Evolutionary conservation across 75 land plant species (phyloP), one percentile per base, ranked within the genome.

Genomic region (Larix kaempferi): DNA sequence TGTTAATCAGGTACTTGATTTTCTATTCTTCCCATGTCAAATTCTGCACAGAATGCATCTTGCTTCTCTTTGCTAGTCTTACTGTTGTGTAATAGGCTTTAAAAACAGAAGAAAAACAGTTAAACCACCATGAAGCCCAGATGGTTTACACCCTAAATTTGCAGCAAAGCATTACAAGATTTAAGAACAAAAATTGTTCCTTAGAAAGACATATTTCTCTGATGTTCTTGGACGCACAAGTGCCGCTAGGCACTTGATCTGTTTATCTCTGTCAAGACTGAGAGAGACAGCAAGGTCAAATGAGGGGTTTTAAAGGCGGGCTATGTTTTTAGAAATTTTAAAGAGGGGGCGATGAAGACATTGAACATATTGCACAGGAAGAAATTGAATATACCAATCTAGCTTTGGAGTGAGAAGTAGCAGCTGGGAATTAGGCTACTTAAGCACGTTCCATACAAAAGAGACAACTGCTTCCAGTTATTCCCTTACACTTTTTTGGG

Each of bases 1-100:
- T 59, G 92, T 90, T 2, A 88, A 92, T 86, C 95, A 92, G 90
- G 94, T 89, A 26, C 3, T 74, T 27, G 55, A 5, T 49, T 85
- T 55, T 75, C 14, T 22, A 56, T 83, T 56, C 10, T 21, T 54
- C 14, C 56, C 39, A 17, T 80, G 15, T 60, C 33, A 74, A 57
- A 25, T 77, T 59, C 15, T 79, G 11, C 58, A 56, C 21, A 26
- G 67, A 22, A 44, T 62, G 35, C 56, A 19, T 6, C 67, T 64
- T 52, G 64, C 16, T 78, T 77, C 49, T 52, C 72, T 78, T 21
- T 65, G 17, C 56, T 73, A 72, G 54, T 49, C 54, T 49, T 49
- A 49, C 8, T 73, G 56, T 10, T 14, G 56, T 73, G n/a, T 14
- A 44, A 73, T 33, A 19, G 15, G 75, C 56, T 49, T 11, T 49